A percentile compares a stretch with the other conserved stretches of the same genome.
Evolutionary conservation across 2,329 filamentous ascomycete species (phyloP).

Genomic region (Aspergillus pseudoglaucus): DNA sequence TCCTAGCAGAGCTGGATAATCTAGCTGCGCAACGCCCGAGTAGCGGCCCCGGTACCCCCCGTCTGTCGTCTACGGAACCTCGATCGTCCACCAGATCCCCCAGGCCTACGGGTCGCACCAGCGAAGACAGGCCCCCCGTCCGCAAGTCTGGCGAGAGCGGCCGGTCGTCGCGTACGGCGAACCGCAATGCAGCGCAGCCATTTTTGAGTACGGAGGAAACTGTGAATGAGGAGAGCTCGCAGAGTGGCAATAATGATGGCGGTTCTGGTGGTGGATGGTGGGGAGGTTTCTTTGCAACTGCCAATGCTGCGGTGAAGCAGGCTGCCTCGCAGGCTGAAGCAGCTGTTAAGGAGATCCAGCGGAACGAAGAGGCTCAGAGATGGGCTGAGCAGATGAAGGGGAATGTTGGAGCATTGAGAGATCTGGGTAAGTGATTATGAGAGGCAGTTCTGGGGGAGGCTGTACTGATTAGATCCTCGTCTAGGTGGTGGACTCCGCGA

Average conservation of each 20-base stretch:
- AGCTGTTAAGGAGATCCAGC: conserved; percentile 88
- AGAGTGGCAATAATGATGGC: conserved; percentile 8
- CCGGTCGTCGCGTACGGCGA: conserved; percentile 63
- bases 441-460: not conserved
- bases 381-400: conserved; percentile 93
- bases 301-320: conserved; percentile 62
- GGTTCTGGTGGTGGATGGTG: conserved; percentile 69
- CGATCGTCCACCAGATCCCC: conserved; percentile 50
- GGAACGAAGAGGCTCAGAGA: conserved; percentile 92
- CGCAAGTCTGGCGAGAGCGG: conserved; percentile 75
- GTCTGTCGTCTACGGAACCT: conserved; percentile 45
- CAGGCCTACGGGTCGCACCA: conserved; percentile 49
- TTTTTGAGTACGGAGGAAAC: conserved; percentile 36
- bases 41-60: conserved; percentile 76
- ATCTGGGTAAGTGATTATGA: conserved; percentile 64
- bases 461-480: not conserved
- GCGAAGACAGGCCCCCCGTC: conserved; percentile 56
- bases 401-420: conserved; percentile 72
- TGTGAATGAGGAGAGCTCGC: conserved; percentile 39
- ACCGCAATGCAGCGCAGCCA: conserved; percentile 47
- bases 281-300: conserved; percentile 78
- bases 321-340: conserved; percentile 89
- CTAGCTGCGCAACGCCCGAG: conserved; percentile 63
- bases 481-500: conserved; percentile 79
- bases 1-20: conserved; percentile 80